Evolutionary conservation across 345 rosid genomes (phyloP).

Genomic region (Ceriops zippeliana): DNA sequence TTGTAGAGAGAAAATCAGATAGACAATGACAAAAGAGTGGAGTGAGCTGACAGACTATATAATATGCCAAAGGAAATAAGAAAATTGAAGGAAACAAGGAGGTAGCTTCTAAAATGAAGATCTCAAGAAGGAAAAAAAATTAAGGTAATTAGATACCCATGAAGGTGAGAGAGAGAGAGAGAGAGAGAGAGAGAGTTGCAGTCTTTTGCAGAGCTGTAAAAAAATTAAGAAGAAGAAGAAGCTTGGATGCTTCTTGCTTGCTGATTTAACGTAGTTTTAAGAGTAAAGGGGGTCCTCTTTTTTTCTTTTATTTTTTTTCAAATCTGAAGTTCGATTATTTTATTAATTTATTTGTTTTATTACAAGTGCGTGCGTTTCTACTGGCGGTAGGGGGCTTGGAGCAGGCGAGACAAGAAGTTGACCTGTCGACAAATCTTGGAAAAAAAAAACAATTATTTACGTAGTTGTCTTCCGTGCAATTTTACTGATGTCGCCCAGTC

Average conservation of each 20-base stretch:
- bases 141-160: neutral
- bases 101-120: slow-evolving; percentile 16
- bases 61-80: neutral
- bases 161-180: neutral
- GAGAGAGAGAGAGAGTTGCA: neutral
- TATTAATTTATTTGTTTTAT: slow-evolving; percentile 2
- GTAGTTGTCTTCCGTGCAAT: neutral
- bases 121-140: slow-evolving; percentile 10
- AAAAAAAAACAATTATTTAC: neutral
- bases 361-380: neutral
- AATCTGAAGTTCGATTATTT: slow-evolving; percentile 30
- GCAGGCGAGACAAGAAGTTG: slow-evolving; percentile 26
- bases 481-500: neutral
- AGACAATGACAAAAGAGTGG: neutral
- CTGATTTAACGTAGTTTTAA: too few relatives aligned
- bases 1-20: neutral
- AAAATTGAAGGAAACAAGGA: neutral
- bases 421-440: slow-evolving; percentile 17
- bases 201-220: neutral
- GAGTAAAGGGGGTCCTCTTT: neutral
- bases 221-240: slow-evolving; percentile 22
- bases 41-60: neutral
- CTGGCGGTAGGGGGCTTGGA: neutral
- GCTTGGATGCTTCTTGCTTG: slow-evolving; percentile 23
- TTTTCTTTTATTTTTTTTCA: slow-evolving; percentile 27